Evolutionary conservation across 257 asterid species (phyloP).

Genomic region (Solanum commersonii): DNA sequence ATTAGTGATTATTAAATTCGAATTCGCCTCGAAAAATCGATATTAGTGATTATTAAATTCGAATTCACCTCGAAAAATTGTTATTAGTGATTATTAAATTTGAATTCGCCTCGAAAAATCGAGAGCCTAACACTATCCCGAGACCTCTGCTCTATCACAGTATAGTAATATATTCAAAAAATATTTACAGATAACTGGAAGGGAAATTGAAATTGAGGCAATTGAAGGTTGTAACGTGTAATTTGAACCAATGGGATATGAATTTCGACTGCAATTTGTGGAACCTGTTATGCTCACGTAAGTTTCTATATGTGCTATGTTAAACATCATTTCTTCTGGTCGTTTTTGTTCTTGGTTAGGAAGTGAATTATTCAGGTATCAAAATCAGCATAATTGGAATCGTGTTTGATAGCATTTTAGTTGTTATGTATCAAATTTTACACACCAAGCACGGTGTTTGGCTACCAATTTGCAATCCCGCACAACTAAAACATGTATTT

Average conservation of each 20-base stretch:
- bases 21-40: too few species aligned
- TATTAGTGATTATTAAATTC: too few species aligned
- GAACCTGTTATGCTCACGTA: neutral
- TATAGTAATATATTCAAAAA: too few species aligned
- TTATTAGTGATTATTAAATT: too few species aligned
- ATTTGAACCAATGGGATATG: slow-evolving; percentile 97
- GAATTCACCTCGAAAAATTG: too few species aligned
- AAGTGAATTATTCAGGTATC: neutral
- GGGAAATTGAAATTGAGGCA: slow-evolving; percentile 50
- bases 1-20: neutral
- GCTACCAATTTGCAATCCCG: neutral
- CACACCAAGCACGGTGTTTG: neutral
- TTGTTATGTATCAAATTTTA: neutral
- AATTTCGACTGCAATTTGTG: slow-evolving; percentile 79
- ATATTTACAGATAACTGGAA: neutral
- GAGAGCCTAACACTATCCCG: neutral
- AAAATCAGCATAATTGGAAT: neutral
- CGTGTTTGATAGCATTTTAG: neutral
- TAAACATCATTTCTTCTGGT: slow-evolving; percentile 39
- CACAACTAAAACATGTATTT: neutral
- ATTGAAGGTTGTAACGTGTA: slow-evolving; percentile 81
- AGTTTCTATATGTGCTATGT: neutral
- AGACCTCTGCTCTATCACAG: neutral
- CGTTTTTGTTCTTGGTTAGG: too few species aligned
- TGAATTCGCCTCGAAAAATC: too few species aligned